Base-by-base conservation (phyloP, 2,329 filamentous ascomycete genomes). In the Cordyceps pruinosa region DNA sequence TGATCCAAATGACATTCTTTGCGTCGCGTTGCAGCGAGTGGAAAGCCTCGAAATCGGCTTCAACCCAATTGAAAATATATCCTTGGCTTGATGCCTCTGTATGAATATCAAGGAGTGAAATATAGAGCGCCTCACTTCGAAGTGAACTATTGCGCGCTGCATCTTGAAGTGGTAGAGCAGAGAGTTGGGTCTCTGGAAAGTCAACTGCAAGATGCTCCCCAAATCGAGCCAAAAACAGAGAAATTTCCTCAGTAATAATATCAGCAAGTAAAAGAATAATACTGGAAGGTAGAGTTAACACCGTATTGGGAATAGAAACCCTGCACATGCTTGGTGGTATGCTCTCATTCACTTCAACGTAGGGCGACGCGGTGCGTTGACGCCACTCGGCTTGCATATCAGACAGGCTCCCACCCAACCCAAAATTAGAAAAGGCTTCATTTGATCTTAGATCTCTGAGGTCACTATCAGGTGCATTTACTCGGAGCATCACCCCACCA, bases 81-180 rank as follows among this genome's bases (percentile, higher is more conserved):
- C 42, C 37, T 15, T 45, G 39, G 2, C 69, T 52, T 6, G 68
- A 59, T 1, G 57, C 26, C 5, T 63, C 62, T 3, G 61, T 42
- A 3, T 68, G 63, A 23, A 75, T 65, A 46, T 83, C 80, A 1
- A 79, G 64, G 0, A 83, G 69, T 1, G 79, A 78, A 7, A 83
- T 68, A 19, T 35, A 57, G n/a, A 57, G 46, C 5, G 46, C 32
- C 15, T 39, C 54, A 6, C 17, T 44, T 12, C n/a, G 21, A 10
- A 37, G 5, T 3, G 21, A n/a, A 2, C 17, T 19, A 13, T 44
- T 10, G 17, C 28, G 30, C 13, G n/a, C 46, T 28, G 32, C 23
- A 26, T 44, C 54, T 41, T 10, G 10, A 21, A 57, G 54, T 19
- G 39, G 37, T 3, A 30, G 13, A 17, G 35, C 25, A 19, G 19